Evolutionary conservation across 257 asterid species (phyloP).

Genomic region (Solanum acaule): DNA sequence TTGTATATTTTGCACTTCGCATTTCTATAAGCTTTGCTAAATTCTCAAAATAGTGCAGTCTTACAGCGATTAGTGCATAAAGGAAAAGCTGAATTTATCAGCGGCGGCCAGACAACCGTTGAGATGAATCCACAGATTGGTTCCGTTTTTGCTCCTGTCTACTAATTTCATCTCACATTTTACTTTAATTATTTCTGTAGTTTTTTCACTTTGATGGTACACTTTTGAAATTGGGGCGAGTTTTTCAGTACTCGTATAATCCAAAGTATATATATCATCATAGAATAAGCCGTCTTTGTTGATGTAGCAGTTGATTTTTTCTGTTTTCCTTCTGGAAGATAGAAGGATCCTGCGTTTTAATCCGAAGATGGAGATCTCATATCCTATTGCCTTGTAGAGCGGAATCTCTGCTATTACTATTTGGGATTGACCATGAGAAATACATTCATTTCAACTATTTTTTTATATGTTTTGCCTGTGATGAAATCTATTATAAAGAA

Average conservation of each 20-base stretch:
- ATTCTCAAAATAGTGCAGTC: not conserved
- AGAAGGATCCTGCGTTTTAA: not conserved
- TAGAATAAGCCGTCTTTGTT: constrained; percentile 1
- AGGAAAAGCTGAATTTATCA: constrained; percentile 5
- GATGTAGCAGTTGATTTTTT: not conserved
- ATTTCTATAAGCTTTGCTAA: not conserved
- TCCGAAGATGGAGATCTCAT: constrained; percentile 44
- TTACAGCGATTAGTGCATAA: not conserved
- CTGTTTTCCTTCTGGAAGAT: not conserved
- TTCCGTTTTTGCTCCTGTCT: not conserved
- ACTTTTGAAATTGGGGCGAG: constrained; percentile 2
- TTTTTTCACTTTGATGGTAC: not conserved
- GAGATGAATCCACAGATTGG: constrained; percentile 20
- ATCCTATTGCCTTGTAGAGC: constrained; percentile 75
- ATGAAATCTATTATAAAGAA: constrained; percentile 23
- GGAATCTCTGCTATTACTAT: constrained; percentile 45
- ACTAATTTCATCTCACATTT: constrained; percentile 11
- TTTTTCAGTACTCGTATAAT: constrained; percentile 2
- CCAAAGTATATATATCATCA: constrained; percentile 8
- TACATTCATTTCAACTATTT: constrained; percentile 7
- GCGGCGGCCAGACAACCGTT: constrained; percentile 29
- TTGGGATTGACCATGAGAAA: constrained; percentile 74
- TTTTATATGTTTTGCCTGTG: constrained; percentile 15
- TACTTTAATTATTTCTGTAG: rapidly evolving
- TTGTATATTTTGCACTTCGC: not conserved